These are phyloP conservation scores for Plasmodium vivax DNA, from an alignment of 169 alveolate genomes.

Conservation along the genomic window DNA sequence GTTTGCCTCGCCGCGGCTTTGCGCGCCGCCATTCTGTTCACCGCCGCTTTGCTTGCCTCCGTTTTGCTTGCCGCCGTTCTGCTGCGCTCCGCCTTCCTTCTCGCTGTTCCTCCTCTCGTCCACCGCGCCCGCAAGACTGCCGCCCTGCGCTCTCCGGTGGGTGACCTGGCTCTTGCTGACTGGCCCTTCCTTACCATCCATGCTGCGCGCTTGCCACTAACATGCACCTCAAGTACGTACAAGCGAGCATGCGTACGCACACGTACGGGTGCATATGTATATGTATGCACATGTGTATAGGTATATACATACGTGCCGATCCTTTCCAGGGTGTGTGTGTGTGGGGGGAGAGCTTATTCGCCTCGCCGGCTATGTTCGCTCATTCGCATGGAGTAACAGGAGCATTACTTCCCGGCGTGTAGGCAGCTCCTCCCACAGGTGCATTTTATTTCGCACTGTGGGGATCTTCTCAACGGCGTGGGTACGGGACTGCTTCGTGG, in stretches of 20 bases:
- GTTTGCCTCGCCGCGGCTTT: not conserved
- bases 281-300: not conserved
- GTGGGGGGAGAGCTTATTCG: not conserved
- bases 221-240: not conserved
- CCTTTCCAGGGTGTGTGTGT: not conserved
- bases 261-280: not conserved
- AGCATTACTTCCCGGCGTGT: not conserved
- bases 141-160: not conserved
- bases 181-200: conserved; percentile 41
- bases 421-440: not conserved
- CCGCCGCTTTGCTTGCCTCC: not conserved
- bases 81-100: not conserved
- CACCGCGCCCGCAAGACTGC: not conserved
- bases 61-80: not conserved
- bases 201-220: conserved; percentile 1
- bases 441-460: not conserved
- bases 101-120: conserved; percentile 5
- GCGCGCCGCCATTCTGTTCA: not conserved
- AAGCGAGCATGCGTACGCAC: not conserved
- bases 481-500: not conserved
- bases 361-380: not conserved
- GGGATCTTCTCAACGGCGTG: not conserved
- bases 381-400: not conserved
- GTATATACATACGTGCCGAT: not conserved
- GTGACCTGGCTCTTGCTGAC: not conserved